These are phyloP conservation scores for Aquilaria sinensis DNA, from an alignment of 345 rosid genomes.

Conservation along the genomic window DNA sequence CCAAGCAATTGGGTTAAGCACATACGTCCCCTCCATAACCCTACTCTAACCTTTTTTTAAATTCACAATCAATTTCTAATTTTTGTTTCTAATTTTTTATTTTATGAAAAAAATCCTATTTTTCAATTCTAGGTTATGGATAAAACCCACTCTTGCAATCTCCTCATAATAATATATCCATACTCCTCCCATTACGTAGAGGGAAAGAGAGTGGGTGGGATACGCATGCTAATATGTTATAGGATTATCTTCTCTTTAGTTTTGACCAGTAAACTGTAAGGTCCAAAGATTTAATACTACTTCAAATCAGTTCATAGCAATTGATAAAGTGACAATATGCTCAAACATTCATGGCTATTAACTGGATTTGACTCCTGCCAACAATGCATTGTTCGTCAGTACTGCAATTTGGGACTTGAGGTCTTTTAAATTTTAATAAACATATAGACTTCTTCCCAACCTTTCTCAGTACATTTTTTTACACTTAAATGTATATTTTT, in stretches of 20 bases:
- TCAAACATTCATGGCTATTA: too few species aligned
- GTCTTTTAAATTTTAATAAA: too few species aligned
- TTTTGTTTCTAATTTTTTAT: background rate
- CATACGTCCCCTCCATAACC: background rate
- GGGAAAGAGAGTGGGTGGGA: slow-evolving; percentile 24
- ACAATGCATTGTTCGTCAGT: too few species aligned
- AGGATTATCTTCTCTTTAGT: slow-evolving; percentile 30
- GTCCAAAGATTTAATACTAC: background rate
- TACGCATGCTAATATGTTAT: slow-evolving; percentile 43
- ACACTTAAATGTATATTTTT: too few species aligned
- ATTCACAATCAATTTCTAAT: background rate
- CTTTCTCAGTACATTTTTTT: too few species aligned
- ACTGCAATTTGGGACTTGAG: too few species aligned
- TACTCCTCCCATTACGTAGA: background rate
- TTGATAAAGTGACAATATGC: too few species aligned
- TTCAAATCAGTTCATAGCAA: too few species aligned
- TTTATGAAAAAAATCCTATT: slow-evolving; percentile 7
- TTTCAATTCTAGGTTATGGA: background rate
- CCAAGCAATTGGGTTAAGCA: slow-evolving; percentile 18
- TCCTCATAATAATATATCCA: slow-evolving; percentile 5
- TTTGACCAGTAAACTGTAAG: slow-evolving; percentile 31
- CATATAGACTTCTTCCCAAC: too few species aligned
- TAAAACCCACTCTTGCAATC: background rate
- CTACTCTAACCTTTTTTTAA: background rate
- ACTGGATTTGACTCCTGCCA: too few species aligned